Base-by-base conservation (phyloP, 805 yeast genomes). In the Sporopachydermia quercuum region DNA sequence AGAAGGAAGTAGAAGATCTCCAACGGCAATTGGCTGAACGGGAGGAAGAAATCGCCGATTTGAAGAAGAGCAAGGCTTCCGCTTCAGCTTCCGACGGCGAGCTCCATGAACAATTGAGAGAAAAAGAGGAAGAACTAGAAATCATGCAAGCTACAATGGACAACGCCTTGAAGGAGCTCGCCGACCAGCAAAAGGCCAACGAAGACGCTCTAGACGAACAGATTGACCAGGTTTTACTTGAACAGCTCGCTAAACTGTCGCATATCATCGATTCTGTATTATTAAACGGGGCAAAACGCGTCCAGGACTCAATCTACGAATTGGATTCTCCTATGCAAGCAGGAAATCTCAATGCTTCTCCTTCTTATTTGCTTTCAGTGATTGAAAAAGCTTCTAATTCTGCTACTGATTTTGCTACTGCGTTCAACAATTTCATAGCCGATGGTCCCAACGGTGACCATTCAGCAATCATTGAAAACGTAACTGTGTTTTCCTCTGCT, bases 281-380 rank as follows among this genome's bases (percentile, higher is more conserved):
- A 44, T 66, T 63, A 16, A 70, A 81, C 46, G 84, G 82, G 36
- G 71, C 80, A 18, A 74, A 75, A 44, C 66, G 85, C 39, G 68
- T 85, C 40, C 93, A 85, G 57, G 84, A 80, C 47, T 61, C 80
- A 0, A 61, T 65, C 15, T 78, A 71, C 50, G 85, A 78, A 49
- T 62, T 83, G 44, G 78, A 75, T 41, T 78, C 87, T 3, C 83
- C 91, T 19, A 72, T 79, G 73, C 84, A 80, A 56, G 83, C 85
- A 3, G 91, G 91, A 41, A 82, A 81, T 53, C 74, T 76, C 47
- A 76, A 76, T 53, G 68, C 91, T 2, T 71, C 89, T 0, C 82
- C 89, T 2, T 76, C 71, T 46, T 78, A 72, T 49, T 57, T 79
- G 16, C 61, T 77, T 27, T 76, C 89, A 0, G 62, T 82, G 34